These are phyloP conservation scores for Novymonas esmeraldas DNA, from an alignment of 208 protist genomes.

Conservation along the genomic window DNA sequence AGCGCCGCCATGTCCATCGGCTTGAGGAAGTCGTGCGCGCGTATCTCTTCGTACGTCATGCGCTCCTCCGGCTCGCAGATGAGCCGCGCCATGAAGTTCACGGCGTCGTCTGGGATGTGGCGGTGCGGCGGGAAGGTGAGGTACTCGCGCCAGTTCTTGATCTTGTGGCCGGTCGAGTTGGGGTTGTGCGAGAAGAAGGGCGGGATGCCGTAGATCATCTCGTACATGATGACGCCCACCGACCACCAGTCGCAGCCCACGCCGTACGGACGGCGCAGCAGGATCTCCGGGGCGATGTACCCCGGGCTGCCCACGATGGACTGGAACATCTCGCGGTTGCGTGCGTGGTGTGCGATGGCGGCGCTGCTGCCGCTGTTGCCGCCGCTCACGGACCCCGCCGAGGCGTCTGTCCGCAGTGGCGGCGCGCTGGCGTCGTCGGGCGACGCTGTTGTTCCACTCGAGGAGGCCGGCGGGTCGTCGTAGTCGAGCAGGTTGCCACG, in stretches of 20 bases:
- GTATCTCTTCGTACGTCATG: slow-evolving; percentile 79
- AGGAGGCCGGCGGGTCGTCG: slow-evolving; percentile 26
- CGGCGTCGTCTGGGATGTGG: slow-evolving; percentile 81
- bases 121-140: slow-evolving; percentile 88
- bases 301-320: slow-evolving; percentile 96
- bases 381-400: background rate
- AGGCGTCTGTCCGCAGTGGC: slow-evolving; percentile 3
- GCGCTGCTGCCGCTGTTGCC: background rate
- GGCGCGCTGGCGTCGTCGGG: slow-evolving; percentile 15
- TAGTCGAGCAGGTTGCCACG: slow-evolving; percentile 74
- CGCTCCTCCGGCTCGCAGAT: slow-evolving; percentile 88
- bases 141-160: slow-evolving; percentile 92
- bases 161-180: slow-evolving; percentile 94
- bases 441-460: slow-evolving; percentile 9
- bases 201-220: slow-evolving; percentile 96
- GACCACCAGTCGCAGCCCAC: slow-evolving; percentile 98
- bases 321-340: slow-evolving; percentile 75
- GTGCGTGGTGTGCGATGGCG: slow-evolving; percentile 32
- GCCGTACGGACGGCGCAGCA: slow-evolving; percentile 94
- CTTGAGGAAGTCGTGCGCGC: slow-evolving; percentile 83
- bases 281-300: slow-evolving; percentile 98
- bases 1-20: slow-evolving; percentile 70
- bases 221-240: slow-evolving; percentile 98
- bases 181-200: slow-evolving; percentile 95
- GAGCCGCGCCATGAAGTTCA: slow-evolving; percentile 92